phyloP scores from a whole-genome alignment of 768 basidiomycete genomes.

The Hysterangium stoloniferum region DNA sequence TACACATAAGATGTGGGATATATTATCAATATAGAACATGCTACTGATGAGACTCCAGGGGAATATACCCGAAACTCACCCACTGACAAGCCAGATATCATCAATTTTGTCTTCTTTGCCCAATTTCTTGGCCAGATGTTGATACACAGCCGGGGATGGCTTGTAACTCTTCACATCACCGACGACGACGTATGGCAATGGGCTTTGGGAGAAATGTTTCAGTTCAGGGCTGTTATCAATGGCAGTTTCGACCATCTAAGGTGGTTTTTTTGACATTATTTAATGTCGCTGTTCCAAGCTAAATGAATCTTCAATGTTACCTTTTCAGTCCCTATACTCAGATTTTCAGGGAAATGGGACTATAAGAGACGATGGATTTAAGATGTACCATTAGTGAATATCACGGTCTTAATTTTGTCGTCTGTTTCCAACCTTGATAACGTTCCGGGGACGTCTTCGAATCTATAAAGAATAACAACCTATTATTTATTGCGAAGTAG shows the following conservation, averaged over 20 bases:
- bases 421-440: constrained; percentile 14
- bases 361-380: not conserved
- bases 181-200: constrained; percentile 13
- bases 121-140: constrained; percentile 15
- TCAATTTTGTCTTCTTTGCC: constrained; percentile 13
- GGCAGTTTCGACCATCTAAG: constrained; percentile 21
- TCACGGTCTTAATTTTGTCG: constrained; percentile 14
- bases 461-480: constrained; percentile 14
- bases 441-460: constrained; percentile 18
- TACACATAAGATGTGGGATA: not conserved
- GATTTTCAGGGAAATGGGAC: not conserved
- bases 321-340: constrained; percentile 11
- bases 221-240: constrained; percentile 9
- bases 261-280: not conserved
- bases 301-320: not conserved
- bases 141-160: constrained; percentile 20
- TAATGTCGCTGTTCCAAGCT: not conserved
- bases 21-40: constrained; percentile 1
- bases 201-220: not conserved
- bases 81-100: constrained; percentile 25
- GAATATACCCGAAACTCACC: constrained; percentile 17
- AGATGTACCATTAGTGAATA: constrained; percentile 25
- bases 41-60: not conserved
- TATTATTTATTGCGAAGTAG: not conserved
- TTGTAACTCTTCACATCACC: constrained; percentile 21